Evolutionary conservation across 2,329 filamentous ascomycete species (phyloP), one percentile per base, ranked within the genome.

Genomic region (Aspergillus fischeri): DNA sequence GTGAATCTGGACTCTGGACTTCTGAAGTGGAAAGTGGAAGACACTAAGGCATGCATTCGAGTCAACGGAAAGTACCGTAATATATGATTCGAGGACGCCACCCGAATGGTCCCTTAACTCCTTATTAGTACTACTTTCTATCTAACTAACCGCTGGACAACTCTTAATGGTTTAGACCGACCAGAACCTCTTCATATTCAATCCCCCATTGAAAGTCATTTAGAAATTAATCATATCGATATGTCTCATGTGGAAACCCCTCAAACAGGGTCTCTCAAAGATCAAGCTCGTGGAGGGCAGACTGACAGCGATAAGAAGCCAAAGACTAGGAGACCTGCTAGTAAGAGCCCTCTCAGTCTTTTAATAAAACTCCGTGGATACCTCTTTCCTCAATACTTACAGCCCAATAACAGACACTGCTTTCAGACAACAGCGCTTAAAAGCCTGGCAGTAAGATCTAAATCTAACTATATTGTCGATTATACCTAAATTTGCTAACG

Each of bases 391-490:
- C 49, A 55, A 61, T 63, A 53, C 59, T 60, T 48, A 63, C 59
- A 49, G 6, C 8, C 4, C n/a, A 47, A 1, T 38, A 52, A 55
- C 70, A 96, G 91, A 97, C 79, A 97, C 93, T 58, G 94, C 94
- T 10, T 99, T 97, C 74, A 86, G 94, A 68, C 94, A 99, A 74
- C 94, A 99, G 77, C 87, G 94, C 72, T 79, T 99, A 75, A 97
- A 97, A 79, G 94, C 94, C 80, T 99, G 94, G 94, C 94, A 99
- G 89, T 95, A 81, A 77, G 91, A 84, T 45, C 49, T 54, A 49
- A 49, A 65, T 53, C 56, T 53, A 45, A 27, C 24, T 32, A 17
- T 21, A 25, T 32, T 5, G 6, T 20, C 29, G 14, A 27, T 28
- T 27, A 29, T 27, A 28, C 41, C 32, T 35, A 20, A 27, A 14